Evolutionary conservation across 352 stramenopile genomes (phyloP).

Genomic region (Phytophthora fragariae): DNA sequence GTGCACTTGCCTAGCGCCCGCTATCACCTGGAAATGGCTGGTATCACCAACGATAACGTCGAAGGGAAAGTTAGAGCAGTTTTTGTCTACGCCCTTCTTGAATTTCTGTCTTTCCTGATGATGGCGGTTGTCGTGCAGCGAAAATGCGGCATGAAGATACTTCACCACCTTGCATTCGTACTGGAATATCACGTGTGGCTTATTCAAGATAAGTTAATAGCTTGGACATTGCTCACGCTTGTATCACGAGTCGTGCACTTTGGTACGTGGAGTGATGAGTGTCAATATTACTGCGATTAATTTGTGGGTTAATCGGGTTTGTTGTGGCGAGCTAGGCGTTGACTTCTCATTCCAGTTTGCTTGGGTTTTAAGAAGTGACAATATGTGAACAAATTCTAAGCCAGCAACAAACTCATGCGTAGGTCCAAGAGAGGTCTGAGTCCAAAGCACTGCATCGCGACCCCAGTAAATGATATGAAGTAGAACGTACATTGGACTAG

Average conservation of each 20-base stretch:
- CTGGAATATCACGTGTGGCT: constrained; percentile 30
- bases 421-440: too few species aligned
- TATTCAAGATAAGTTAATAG: constrained; percentile 24
- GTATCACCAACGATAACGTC: constrained; percentile 3
- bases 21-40: constrained; percentile 20
- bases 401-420: too few species aligned
- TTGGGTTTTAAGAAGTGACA: constrained; percentile 1
- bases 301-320: neutral
- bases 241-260: constrained; percentile 11
- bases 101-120: constrained; percentile 29
- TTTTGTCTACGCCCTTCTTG: constrained; percentile 22
- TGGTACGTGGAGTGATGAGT: neutral
- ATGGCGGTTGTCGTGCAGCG: constrained; percentile 18
- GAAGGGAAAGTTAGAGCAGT: constrained; percentile 3
- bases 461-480: too few species aligned
- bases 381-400: too few species aligned
- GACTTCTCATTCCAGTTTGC: constrained; percentile 27
- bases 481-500: too few species aligned
- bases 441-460: too few species aligned
- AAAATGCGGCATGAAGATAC: constrained; percentile 14
- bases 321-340: constrained; percentile 5
- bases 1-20: constrained; percentile 23
- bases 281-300: neutral
- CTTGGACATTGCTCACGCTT: constrained; percentile 9
- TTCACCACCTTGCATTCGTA: constrained; percentile 40